Conservation (phyloP, 345 rosid species). For the Citrus sp. region DNA sequence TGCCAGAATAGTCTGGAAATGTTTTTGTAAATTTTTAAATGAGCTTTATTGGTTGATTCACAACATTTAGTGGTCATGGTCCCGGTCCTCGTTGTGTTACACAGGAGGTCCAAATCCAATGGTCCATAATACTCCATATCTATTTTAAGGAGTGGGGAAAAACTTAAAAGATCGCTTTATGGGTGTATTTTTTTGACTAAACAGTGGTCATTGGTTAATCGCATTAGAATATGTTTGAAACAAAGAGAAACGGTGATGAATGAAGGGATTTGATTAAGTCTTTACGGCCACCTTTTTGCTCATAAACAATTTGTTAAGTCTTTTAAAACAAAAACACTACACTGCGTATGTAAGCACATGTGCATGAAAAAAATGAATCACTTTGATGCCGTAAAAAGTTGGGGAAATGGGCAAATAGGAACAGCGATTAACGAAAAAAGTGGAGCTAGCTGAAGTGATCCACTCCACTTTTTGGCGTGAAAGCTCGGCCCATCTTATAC, state of each 20-base stretch:
- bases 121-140: neutral
- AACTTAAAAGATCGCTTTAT: neutral
- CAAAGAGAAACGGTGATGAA: neutral
- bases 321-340: neutral
- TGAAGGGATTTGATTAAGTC: neutral
- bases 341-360: neutral
- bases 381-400: neutral
- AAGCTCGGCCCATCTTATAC: too few species aligned
- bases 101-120: neutral
- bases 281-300: neutral
- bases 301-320: neutral
- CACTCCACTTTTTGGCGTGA: too few species aligned
- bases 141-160: neutral
- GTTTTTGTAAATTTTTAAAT: slow-evolving; percentile 12
- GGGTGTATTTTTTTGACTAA: neutral
- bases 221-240: neutral
- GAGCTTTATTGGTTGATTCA: slow-evolving; percentile 16
- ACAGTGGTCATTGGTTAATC: neutral
- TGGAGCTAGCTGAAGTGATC: too few species aligned
- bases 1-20: slow-evolving; percentile 20
- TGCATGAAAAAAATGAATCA: neutral
- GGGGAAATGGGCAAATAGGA: neutral
- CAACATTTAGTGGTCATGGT: slow-evolving; percentile 9
- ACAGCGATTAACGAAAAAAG: too few species aligned
- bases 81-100: slow-evolving; percentile 1